Percentiles rank a stretch among this genome's conserved stretches.
Conservation (phyloP, 2,329 filamentous ascomycete genomes). For the Colletotrichum sp. region DNA sequence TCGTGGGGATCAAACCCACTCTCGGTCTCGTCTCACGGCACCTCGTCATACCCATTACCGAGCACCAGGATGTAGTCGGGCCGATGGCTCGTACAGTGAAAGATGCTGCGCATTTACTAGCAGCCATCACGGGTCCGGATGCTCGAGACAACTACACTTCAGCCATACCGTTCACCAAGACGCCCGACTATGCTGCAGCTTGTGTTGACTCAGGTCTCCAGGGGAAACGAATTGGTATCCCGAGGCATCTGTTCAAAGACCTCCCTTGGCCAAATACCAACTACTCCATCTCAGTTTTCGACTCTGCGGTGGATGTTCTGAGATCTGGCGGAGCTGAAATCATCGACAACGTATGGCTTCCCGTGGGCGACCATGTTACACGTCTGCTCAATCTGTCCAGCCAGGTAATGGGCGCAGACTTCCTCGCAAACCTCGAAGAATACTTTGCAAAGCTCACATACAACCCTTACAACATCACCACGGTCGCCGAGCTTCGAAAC, state of each 20-base stretch:
- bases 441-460: conserved; percentile 60
- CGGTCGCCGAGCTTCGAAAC: conserved; percentile 52
- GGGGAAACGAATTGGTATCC: conserved; percentile 68
- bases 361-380: neutral
- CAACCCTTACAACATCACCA: conserved; percentile 63
- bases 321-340: conserved; percentile 61
- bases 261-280: neutral
- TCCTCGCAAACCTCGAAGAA: conserved; percentile 54
- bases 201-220: conserved; percentile 56
- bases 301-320: conserved; percentile 57
- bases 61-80: conserved; percentile 70
- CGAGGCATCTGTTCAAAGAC: conserved; percentile 54
- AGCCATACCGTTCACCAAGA: conserved; percentile 52
- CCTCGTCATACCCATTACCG: conserved; percentile 69
- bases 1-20: conserved; percentile 73
- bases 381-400: conserved; percentile 46
- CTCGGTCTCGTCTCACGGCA: conserved; percentile 68
- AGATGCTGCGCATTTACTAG: conserved; percentile 67
- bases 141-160: conserved; percentile 67
- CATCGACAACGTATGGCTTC: conserved; percentile 58
- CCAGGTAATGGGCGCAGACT: conserved; percentile 59
- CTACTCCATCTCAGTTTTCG: conserved; percentile 52
- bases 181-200: conserved; percentile 66
- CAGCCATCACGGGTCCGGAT: conserved; percentile 67
- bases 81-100: conserved; percentile 68